phyloP scores from a whole-genome alignment of 2,329 filamentous ascomycete species.

The Claviceps sp. region DNA sequence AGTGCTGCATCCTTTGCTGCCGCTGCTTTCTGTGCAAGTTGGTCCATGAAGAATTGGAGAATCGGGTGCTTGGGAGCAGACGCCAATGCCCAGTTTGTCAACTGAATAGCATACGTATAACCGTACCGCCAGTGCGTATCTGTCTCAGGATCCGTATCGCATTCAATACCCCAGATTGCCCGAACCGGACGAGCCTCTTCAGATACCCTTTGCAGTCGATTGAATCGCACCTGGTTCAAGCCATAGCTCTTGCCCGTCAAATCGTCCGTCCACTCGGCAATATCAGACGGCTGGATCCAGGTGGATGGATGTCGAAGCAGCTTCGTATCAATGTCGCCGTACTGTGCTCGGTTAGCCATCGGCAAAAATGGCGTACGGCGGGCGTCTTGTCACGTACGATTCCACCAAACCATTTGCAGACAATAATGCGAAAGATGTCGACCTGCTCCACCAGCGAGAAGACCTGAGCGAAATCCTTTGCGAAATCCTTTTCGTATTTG shows the following conservation, averaged over 20 bases:
- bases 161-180: constrained; percentile 4
- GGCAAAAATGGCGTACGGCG: not conserved
- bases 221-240: not conserved
- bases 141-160: constrained; percentile 7
- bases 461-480: not conserved
- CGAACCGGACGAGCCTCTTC: not conserved
- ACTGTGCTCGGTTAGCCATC: not conserved
- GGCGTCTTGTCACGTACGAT: not conserved
- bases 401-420: constrained; percentile 4
- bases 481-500: constrained; percentile 1
- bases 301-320: constrained; percentile 1
- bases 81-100: constrained; percentile 13
- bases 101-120: constrained; percentile 11
- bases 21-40: constrained; percentile 5
- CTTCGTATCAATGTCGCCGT: constrained; percentile 3
- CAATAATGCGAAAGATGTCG: constrained; percentile 3
- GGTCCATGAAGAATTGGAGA: constrained; percentile 9
- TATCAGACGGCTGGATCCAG: constrained; percentile 1
- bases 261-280: constrained; percentile 1
- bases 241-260: constrained; percentile 1
- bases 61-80: constrained; percentile 10
- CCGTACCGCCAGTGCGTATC: constrained; percentile 12
- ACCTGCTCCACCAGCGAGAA: constrained; percentile 3
- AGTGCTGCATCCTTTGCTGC: constrained; percentile 1
- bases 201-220: not conserved